Conservation (phyloP, 2,329 filamentous ascomycete genomes). For the Ceratocystis cubensis region DNA sequence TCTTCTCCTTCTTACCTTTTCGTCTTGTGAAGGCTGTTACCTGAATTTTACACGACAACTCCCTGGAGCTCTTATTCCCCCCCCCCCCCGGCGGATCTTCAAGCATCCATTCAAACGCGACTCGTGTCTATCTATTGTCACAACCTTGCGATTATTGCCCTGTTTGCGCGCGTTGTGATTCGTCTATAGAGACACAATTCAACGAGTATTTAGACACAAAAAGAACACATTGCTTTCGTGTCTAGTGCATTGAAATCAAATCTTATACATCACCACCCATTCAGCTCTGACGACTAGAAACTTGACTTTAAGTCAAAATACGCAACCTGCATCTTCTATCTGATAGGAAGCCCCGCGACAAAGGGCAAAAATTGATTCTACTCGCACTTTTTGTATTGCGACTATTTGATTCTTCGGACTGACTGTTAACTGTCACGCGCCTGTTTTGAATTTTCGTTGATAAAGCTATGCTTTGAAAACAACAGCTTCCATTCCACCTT, state of each 20-base stretch:
- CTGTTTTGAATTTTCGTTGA: not conserved
- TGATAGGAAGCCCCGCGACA: not conserved
- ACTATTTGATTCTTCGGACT: not conserved
- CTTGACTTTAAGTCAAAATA: not conserved
- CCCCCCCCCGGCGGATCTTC: not conserved
- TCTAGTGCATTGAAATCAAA: not conserved
- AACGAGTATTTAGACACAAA: not conserved
- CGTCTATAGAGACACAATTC: not conserved
- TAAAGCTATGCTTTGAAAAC: conserved; percentile 7
- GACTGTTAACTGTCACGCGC: not conserved
- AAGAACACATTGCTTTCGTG: not conserved
- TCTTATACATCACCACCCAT: not conserved
- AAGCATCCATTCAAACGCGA: not conserved
- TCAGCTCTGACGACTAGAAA: not conserved
- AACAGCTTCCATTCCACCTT: not conserved
- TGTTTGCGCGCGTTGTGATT: conserved; percentile 3
- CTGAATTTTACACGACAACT: not conserved
- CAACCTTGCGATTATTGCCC: conserved; percentile 1
- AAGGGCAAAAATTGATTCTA: not conserved
- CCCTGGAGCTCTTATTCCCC: not conserved
- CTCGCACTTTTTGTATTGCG: not conserved
- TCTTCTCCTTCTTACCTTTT: not conserved
- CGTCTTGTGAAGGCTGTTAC: not conserved
- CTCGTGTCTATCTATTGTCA: not conserved
- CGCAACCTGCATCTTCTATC: not conserved